These are phyloP conservation scores for Nakaseomyces bracarensis DNA, from an alignment of 1,139 yeast genomes.

Conservation along the genomic window DNA sequence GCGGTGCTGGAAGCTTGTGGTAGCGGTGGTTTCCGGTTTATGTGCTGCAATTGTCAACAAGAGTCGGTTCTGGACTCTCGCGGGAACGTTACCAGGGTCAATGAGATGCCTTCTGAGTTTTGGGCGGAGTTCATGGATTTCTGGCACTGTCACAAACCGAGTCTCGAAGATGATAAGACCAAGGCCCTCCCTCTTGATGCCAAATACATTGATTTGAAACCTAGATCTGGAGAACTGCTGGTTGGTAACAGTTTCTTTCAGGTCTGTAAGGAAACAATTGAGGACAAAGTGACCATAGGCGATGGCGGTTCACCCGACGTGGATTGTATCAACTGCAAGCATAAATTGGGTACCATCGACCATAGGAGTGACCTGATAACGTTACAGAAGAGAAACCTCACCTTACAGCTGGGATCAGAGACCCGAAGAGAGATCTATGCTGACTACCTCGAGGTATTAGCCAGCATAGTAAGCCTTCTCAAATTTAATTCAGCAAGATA, in stretches of 20 bases:
- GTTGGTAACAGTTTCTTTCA: conserved; percentile 25
- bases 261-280: conserved; percentile 14
- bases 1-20: neutral
- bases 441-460: neutral
- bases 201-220: conserved; percentile 17
- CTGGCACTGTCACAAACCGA: conserved; percentile 97
- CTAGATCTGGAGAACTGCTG: conserved; percentile 21
- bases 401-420: conserved; percentile 6
- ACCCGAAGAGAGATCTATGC: neutral
- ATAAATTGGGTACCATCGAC: neutral
- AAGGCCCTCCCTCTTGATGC: neutral
- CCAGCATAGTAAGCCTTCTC: neutral
- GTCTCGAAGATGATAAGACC: conserved; percentile 20
- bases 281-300: conserved; percentile 4
- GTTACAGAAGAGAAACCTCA: conserved; percentile 23
- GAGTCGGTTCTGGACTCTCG: conserved; percentile 11
- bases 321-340: conserved; percentile 11
- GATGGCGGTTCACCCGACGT: conserved; percentile 8
- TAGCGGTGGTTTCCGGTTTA: conserved; percentile 10
- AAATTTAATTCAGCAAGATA: conserved; percentile 6
- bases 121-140: conserved; percentile 97
- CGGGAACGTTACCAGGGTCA: conserved; percentile 28
- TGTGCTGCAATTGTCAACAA: conserved; percentile 17
- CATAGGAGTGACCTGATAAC: neutral
- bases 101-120: conserved; percentile 79